Evolutionary conservation across 441 rosid species (phyloP), one percentile per base, ranked within the genome.

Genomic region (Gossypium schwendimanii): DNA sequence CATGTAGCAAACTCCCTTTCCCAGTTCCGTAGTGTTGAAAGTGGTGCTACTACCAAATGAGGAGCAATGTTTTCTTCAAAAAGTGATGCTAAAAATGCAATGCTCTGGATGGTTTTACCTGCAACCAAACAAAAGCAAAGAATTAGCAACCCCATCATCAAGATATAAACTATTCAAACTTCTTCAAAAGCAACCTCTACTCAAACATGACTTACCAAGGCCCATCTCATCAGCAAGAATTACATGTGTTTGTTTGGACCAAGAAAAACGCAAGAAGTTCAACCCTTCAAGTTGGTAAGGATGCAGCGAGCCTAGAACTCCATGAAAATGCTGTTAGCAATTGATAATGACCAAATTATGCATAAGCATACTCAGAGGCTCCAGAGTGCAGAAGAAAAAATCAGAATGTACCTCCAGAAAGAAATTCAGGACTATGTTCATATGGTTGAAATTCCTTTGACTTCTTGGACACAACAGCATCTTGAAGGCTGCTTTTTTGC

Each of bases 211-310:
- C 80, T 82, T 82, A 93, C 99, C 99, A 73, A 96, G 90, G 64
- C 98, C 99, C 99, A 96, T 96, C 82, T 96, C 99, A 87, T 96
- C 99, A 66, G 99, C 99, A 77, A 96, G 98, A 77, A 96, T 94
- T 55, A 92, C 99, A 83, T 96, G 98, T 0, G 98, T 96, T 73
- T 91, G 96, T 76, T 93, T 94, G 74, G 98, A 92, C 96, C 97
- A 94, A 17, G 99, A 92, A 81, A 88, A 96, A 49, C 98, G 93
- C 79, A 96, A 75, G 84, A 96, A 96, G 73, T 94, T 96, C 76
- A 96, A 84, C 58, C 99, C 98, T 86, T 94, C 98, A 74, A 96
- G 89, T 81, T 96, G 99, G 85, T 96, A 96, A 0, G 97, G 99
- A 77, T 96, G 98, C 77, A 96, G 79, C 59, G 94, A 85, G 73